These are phyloP conservation scores for Cyclotella choctawhatcheeana DNA, from an alignment of 108 stramenopile genomes.

Conservation along the genomic window DNA sequence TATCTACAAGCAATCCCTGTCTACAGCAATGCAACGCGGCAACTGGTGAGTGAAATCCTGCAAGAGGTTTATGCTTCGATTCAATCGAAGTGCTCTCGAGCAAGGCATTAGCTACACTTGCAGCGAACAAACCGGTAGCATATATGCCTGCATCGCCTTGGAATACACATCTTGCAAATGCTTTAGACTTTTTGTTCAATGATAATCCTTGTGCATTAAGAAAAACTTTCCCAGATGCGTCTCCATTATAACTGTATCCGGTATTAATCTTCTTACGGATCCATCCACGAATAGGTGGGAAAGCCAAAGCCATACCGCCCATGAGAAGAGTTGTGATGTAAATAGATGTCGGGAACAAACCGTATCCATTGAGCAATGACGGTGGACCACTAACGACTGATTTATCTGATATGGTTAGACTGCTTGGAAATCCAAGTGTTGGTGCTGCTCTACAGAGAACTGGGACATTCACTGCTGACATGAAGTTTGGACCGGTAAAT, in stretches of 20 bases:
- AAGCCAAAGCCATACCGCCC: constrained; percentile 13
- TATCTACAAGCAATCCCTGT: constrained; percentile 25
- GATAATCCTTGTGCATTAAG: constrained; percentile 12
- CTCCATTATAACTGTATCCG: constrained; percentile 20
- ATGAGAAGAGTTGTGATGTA: constrained; percentile 14
- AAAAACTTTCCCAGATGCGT: constrained; percentile 21
- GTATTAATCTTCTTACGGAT: constrained; percentile 8
- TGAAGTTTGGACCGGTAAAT: constrained; percentile 33
- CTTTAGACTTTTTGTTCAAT: background rate
- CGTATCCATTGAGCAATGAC: constrained; percentile 19
- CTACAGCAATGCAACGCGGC: constrained; percentile 21
- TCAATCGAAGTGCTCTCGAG: constrained; percentile 15
- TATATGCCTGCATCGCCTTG: constrained; percentile 36
- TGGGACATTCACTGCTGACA: constrained; percentile 22
- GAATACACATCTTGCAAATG: constrained; percentile 10
- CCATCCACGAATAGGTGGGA: constrained; percentile 17
- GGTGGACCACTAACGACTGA: constrained; percentile 10
- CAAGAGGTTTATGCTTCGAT: constrained; percentile 1
- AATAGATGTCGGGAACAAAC: constrained; percentile 10
- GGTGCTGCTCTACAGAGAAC: constrained; percentile 23
- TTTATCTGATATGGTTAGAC: constrained; percentile 20
- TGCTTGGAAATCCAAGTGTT: constrained; percentile 11
- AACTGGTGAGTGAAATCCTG: constrained; percentile 31
- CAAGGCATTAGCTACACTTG: constrained; percentile 18
- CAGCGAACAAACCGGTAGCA: constrained; percentile 32